Percentiles rank a stretch among this genome's conserved stretches.
Evolutionary conservation across 139 green algal species (phyloP).

Genomic region (Coelastrella sp.): DNA sequence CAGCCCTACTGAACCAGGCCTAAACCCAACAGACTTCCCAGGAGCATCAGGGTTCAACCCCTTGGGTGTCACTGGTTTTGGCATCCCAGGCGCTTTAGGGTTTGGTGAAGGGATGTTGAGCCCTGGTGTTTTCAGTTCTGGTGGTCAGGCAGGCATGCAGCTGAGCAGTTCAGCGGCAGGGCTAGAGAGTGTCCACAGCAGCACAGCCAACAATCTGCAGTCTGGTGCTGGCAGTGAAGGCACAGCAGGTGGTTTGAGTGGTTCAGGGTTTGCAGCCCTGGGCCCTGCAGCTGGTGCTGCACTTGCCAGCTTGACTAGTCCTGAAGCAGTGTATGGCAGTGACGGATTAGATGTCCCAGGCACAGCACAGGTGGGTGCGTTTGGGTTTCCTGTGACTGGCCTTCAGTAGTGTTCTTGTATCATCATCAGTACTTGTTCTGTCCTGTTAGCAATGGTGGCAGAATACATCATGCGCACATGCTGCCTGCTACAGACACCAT

Average conservation of each 20-base stretch:
- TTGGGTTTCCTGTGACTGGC: background rate
- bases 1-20: background rate
- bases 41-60: background rate
- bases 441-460: no score
- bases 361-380: constrained; percentile 12
- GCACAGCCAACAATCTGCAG: constrained; percentile 17
- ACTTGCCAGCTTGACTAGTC: background rate
- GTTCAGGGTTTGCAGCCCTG: background rate
- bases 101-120: background rate
- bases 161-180: background rate
- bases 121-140: background rate
- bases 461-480: no score
- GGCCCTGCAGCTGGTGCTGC: background rate
- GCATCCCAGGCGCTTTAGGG: background rate
- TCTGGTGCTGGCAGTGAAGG: background rate
- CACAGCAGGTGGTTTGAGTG: background rate
- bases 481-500: background rate
- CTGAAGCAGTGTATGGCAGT: constrained; percentile 6
- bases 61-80: background rate
- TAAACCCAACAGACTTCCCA: background rate
- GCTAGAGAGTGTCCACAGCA: constrained; percentile 4
- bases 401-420: background rate
- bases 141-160: background rate
- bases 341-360: constrained; percentile 31
- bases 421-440: no score